Conservation (phyloP, 768 basidiomycete species). For the Kwoniella sp. region DNA sequence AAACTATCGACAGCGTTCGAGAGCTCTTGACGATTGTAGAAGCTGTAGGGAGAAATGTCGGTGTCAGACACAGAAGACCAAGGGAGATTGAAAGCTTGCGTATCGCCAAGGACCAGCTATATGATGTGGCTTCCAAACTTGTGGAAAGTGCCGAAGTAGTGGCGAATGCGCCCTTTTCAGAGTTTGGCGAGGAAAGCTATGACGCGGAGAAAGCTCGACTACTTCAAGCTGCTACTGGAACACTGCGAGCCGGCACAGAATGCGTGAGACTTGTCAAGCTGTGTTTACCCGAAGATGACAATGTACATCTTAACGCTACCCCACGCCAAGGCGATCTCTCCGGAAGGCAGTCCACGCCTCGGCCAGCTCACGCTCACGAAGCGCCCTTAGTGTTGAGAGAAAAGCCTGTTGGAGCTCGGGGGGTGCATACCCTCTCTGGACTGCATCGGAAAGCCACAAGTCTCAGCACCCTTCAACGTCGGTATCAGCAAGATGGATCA, state of each 20-base stretch:
- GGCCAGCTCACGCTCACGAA: conserved; percentile 19
- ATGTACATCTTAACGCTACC: conserved; percentile 14
- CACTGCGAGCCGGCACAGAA: conserved; percentile 82
- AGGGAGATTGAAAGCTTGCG: conserved; percentile 69
- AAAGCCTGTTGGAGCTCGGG: conserved; percentile 41
- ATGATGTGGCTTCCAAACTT: conserved; percentile 78
- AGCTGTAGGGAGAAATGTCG: conserved; percentile 71
- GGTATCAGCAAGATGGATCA: conserved; percentile 33
- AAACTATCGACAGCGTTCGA: conserved; percentile 90
- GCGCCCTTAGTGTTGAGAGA: conserved; percentile 26
- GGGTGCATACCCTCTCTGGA: conserved; percentile 54
- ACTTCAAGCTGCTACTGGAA: conserved; percentile 81
- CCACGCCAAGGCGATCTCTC: conserved; percentile 60
- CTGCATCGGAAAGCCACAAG: conserved; percentile 56
- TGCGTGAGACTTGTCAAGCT: conserved; percentile 83
- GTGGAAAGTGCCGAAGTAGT: conserved; percentile 84
- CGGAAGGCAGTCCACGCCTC: conserved; percentile 62
- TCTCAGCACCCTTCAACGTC: conserved; percentile 45
- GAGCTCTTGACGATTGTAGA: conserved; percentile 89
- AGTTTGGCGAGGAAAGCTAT: conserved; percentile 61
- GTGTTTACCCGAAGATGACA: conserved; percentile 66
- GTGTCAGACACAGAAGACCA: conserved; percentile 60
- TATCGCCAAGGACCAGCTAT: conserved; percentile 75
- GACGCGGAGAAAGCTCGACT: conserved; percentile 79
- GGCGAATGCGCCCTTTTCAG: conserved; percentile 61